Percentiles rank a stretch among this genome's conserved stretches.
Evolutionary conservation across 2,329 filamentous ascomycete species (phyloP).

Genomic region (Diaporthe sp.): DNA sequence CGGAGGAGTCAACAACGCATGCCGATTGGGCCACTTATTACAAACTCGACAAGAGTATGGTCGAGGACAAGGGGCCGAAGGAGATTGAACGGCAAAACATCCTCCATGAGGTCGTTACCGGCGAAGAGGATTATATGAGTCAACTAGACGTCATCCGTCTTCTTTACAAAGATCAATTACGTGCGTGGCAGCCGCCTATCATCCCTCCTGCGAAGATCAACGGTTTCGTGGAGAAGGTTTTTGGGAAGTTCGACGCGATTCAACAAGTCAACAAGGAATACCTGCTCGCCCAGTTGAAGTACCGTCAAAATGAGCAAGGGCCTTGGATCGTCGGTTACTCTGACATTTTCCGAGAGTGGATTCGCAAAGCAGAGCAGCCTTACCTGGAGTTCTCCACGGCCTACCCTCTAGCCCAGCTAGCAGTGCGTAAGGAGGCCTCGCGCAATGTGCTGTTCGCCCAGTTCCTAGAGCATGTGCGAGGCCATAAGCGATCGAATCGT

Average conservation of each 20-base stretch:
- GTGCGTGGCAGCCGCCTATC: slow-evolving; percentile 80
- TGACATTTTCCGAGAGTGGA: slow-evolving; percentile 98
- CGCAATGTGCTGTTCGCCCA: slow-evolving; percentile 88
- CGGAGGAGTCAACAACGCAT: slow-evolving; percentile 76
- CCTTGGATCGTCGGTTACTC: slow-evolving; percentile 96
- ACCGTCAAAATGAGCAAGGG: slow-evolving; percentile 95
- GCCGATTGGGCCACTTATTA: slow-evolving; percentile 95
- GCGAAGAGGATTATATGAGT: slow-evolving; percentile 91
- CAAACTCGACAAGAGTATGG: slow-evolving; percentile 81
- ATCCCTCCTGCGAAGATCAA: slow-evolving; percentile 83
- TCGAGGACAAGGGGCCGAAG: slow-evolving; percentile 81
- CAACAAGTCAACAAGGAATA: slow-evolving; percentile 94
- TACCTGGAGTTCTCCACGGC: slow-evolving; percentile 94
- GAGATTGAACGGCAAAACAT: slow-evolving; percentile 95
- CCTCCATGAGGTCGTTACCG: slow-evolving; percentile 93
- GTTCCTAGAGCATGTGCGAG: slow-evolving; percentile 85
- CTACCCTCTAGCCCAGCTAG: slow-evolving; percentile 86
- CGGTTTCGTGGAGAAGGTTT: slow-evolving; percentile 87
- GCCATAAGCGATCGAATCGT: slow-evolving; percentile 83
- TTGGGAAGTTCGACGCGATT: slow-evolving; percentile 90
- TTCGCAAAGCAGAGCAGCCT: slow-evolving; percentile 88
- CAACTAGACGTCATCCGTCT: slow-evolving; percentile 88
- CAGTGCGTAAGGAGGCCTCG: slow-evolving; percentile 86
- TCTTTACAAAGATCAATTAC: slow-evolving; percentile 87
- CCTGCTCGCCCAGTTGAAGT: slow-evolving; percentile 93